Conservation (phyloP, 192 early-diverging fungal species). For the Chytriomyces hyalinus region DNA sequence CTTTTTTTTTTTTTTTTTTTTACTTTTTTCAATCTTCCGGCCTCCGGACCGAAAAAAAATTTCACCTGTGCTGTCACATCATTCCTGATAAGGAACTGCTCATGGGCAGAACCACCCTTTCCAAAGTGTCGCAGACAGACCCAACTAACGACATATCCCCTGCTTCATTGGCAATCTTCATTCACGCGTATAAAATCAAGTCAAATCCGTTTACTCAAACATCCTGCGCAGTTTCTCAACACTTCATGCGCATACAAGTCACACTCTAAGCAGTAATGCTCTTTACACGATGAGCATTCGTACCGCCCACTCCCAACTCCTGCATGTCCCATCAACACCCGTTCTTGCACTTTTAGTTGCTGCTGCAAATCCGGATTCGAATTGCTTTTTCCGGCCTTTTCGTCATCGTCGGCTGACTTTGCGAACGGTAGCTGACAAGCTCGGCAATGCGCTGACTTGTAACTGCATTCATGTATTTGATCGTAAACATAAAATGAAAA, state of each 20-base stretch:
- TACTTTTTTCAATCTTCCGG: background rate
- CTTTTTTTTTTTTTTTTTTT: background rate
- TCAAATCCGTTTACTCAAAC: conserved; percentile 29
- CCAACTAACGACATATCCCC: background rate
- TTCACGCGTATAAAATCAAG: background rate
- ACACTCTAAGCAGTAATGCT: conserved; percentile 89
- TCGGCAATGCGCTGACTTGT: conserved; percentile 20
- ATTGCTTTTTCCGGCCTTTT: conserved; percentile 15
- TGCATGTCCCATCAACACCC: background rate
- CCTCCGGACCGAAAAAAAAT: background rate
- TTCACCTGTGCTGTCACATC: background rate
- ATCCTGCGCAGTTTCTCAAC: conserved; percentile 80
- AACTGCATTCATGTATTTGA: too few relatives aligned
- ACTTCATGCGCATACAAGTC: conserved; percentile 93
- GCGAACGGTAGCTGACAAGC: conserved; percentile 35
- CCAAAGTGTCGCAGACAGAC: background rate
- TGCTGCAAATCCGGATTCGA: background rate
- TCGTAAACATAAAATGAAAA: too few relatives aligned
- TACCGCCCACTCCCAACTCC: conserved; percentile 52
- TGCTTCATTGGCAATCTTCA: background rate
- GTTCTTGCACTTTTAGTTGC: background rate
- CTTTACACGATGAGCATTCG: conserved; percentile 76
- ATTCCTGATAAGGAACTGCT: background rate
- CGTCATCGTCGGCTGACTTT: background rate
- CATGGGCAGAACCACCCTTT: background rate